These are phyloP conservation scores for Escovopsis weberi DNA, from an alignment of 2,329 filamentous ascomycete genomes.

Conservation along the genomic window DNA sequence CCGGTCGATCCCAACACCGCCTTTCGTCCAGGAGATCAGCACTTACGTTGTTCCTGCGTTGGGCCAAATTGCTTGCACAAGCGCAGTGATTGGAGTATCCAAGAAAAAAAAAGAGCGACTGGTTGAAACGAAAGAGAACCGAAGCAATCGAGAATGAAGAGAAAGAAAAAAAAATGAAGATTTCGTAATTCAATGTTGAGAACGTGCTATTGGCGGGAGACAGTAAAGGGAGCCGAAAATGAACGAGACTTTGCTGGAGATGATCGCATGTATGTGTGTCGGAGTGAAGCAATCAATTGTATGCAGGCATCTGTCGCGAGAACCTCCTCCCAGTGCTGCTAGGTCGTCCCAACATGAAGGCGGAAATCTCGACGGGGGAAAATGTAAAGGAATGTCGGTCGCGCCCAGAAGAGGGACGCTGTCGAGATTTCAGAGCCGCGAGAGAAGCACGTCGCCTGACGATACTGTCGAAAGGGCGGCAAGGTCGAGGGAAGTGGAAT, in stretches of 20 bases:
- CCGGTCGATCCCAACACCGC: no score
- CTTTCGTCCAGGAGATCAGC: no score
- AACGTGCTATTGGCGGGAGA: neutral
- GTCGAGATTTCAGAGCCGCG: constrained; percentile 12
- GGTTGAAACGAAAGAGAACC: constrained; percentile 11
- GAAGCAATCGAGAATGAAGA: no score
- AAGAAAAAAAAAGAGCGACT: constrained; percentile 28
- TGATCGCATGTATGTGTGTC: constrained; percentile 4
- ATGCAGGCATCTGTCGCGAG: constrained; percentile 18
- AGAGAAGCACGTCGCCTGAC: constrained; percentile 19
- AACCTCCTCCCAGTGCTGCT: constrained; percentile 16
- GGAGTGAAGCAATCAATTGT: constrained; percentile 15
- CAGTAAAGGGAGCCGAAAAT: no score
- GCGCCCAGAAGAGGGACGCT: constrained; percentile 11
- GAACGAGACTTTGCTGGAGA: no score
- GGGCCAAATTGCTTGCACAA: constrained; percentile 4
- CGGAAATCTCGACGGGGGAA: constrained; percentile 4
- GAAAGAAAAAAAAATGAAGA: constrained; percentile 13
- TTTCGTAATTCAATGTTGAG: constrained; percentile 9
- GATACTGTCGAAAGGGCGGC: constrained; percentile 8
- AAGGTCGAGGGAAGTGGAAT: constrained; percentile 17
- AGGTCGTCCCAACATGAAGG: constrained; percentile 13
- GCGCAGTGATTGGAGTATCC: constrained; percentile 3
- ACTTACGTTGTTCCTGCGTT: constrained; percentile 10
- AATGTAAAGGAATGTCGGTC: constrained; percentile 8